A percentile compares a stretch with the other conserved stretches of the same genome.
Conservation (phyloP, 176 grass and related monocot species). For the Urochloa ruziziensis region DNA sequence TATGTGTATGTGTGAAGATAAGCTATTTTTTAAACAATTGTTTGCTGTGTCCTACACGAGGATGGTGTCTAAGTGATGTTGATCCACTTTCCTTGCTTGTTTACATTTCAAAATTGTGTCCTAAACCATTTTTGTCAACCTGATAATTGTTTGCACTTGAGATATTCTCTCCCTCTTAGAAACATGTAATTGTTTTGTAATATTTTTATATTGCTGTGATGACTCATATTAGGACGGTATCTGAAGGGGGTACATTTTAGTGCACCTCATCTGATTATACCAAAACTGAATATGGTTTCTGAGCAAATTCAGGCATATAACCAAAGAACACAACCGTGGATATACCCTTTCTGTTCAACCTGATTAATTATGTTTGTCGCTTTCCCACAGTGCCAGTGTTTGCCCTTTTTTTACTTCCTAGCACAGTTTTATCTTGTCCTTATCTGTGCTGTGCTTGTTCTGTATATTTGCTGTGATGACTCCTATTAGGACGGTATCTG, state of each 20-base stretch:
- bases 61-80: neutral
- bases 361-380: neutral
- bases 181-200: neutral
- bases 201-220: constrained; percentile 13
- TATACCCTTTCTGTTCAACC: neutral
- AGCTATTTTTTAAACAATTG: neutral
- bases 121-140: neutral
- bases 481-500: constrained; percentile 17
- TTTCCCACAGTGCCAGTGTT: neutral
- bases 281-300: constrained; percentile 19
- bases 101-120: neutral
- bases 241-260: neutral
- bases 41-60: too few relatives aligned
- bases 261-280: neutral
- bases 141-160: neutral
- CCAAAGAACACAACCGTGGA: neutral
- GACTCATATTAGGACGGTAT: constrained; percentile 11
- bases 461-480: constrained; percentile 4
- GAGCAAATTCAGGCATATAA: neutral
- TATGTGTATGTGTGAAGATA: neutral
- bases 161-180: neutral
- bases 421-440: neutral
- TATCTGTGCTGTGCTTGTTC: neutral
- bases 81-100: neutral
- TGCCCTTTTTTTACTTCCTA: too few relatives aligned